Base-by-base conservation (phyloP, 1,139 yeast species). In the Magnusiomyces tetraspermus region DNA sequence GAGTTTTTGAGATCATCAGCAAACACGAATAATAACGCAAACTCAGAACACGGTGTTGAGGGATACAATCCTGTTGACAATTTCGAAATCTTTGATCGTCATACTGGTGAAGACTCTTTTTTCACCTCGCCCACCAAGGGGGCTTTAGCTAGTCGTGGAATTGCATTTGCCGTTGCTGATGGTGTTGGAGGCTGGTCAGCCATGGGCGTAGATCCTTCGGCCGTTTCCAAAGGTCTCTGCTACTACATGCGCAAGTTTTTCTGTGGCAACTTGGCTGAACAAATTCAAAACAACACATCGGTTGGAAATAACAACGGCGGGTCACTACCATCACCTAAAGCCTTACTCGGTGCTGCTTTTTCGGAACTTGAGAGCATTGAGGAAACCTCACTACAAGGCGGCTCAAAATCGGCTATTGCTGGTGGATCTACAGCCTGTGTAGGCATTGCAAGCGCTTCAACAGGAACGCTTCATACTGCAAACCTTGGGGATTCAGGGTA, bases 141-240 rank as follows among this genome's bases (percentile, higher is more conserved):
- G 8, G 64, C 71, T 26, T 63, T 66, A 21, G 72, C 71, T 13
- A 75, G 78, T 10, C 75, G 76, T 41, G 64, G 53, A 13, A 37
- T 84, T 1, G 80, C 90, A 0, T 75, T 87, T 8, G 97, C 96
- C 10, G 97, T 92, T 1, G 92, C 97, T 2, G 98, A 92, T 68
- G 98, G 98, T 21, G 97, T 92, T 4, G 97, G 97, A 19, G 97
- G 97, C 1, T 92, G 97, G 97, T 79, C 88, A 1, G 92, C 86
- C 59, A 83, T 87, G 43, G 97, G 97, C 0, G 85, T 82, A 60
- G 97, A 90, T 66, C 86, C 96, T 1, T 79, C 70, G 2, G 65
- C 62, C 22, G 65, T 71, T 51, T 64, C 71, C 50, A 64, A 65
- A 44, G 65, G 67, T 8, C 58, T 71, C 33, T 66, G 72, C 50